Base-by-base conservation (phyloP, 345 rosid genomes). In the Lenwebbia sp. region DNA sequence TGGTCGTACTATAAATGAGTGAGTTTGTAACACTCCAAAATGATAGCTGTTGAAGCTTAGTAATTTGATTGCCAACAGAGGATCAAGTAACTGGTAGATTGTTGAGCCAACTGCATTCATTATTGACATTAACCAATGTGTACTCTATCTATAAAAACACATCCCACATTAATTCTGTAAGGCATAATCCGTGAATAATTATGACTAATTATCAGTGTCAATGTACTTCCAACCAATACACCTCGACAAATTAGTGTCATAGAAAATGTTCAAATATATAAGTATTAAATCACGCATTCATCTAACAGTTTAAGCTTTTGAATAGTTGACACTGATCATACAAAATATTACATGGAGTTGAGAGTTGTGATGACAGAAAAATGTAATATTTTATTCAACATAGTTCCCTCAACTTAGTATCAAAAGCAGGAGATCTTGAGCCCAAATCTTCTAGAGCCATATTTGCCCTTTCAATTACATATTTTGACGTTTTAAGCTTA, bases 401-500 rank as follows among this genome's bases (percentile, higher is more conserved):
- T 1, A 17, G 13, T 60, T 14, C 47, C 47, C 4, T 60, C 74
- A 60, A 60, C 10, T 28, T 6, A 30, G 21, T 28, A 14, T 6
- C 7, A 44, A 52, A 0, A 53, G 7, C 19, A 53, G 14, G 22
- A 62, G 1, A 5, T 62, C 5, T 1, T 30, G 2, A 62, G 41
- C 0, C 30, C 21, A 30, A 28, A 62, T 62, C 3, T 30, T 62
- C 10, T 62, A 62, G 75, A 2, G 0, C 12, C 3, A 22, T 62
- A 15, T 62, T 15, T 62, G 23, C 17, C 5, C 2, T 17, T 21
- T 30, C 23, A 65, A 65, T 65, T 17, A 65, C 8, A 62, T 30
- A 62, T 62, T 30, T 62, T 0, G 11, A 7, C 0, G 23, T 40
- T 62, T 30, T 57, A 21, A 4, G 1, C 33, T 19, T 30, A 62